A percentile compares a stretch with the other conserved stretches of the same genome.
phyloP scores from a whole-genome alignment of 371 early-diverging fungal species.

The Syncephalastrum monosporum region DNA sequence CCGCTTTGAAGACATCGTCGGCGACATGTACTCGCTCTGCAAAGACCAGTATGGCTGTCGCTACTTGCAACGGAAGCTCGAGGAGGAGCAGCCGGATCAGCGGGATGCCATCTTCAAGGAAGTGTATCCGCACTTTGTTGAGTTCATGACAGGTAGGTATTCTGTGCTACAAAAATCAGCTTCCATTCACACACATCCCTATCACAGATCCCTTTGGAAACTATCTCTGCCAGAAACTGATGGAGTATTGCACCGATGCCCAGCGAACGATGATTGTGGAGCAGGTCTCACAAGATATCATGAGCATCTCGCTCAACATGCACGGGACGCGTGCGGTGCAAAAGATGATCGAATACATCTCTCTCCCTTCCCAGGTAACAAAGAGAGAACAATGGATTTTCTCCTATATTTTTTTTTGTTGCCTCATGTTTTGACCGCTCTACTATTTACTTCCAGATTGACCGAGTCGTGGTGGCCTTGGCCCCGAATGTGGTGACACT shows the following conservation, averaged over 20 bases:
- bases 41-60: constrained; percentile 93
- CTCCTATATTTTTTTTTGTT: background rate
- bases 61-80: constrained; percentile 82
- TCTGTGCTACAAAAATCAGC: background rate
- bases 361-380: constrained; percentile 56
- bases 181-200: no score
- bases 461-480: constrained; percentile 70
- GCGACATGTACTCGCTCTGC: constrained; percentile 75
- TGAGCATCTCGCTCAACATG: constrained; percentile 87
- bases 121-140: constrained; percentile 73
- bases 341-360: constrained; percentile 87
- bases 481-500: constrained; percentile 78
- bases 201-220: constrained; percentile 86
- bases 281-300: constrained; percentile 70
- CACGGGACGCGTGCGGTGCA: constrained; percentile 98
- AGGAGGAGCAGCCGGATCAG: constrained; percentile 68
- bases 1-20: constrained; percentile 65
- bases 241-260: constrained; percentile 76
- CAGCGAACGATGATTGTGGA: constrained; percentile 77
- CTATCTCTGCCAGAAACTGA: constrained; percentile 86
- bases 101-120: constrained; percentile 71
- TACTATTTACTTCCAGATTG: constrained; percentile 46
- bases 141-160: constrained; percentile 74
- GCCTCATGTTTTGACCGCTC: background rate
- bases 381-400: background rate